A percentile compares a stretch with the other conserved stretches of the same genome.
Evolutionary conservation across 1,139 yeast genomes (phyloP).

Genomic region (Candida pseudoviswanathii): DNA sequence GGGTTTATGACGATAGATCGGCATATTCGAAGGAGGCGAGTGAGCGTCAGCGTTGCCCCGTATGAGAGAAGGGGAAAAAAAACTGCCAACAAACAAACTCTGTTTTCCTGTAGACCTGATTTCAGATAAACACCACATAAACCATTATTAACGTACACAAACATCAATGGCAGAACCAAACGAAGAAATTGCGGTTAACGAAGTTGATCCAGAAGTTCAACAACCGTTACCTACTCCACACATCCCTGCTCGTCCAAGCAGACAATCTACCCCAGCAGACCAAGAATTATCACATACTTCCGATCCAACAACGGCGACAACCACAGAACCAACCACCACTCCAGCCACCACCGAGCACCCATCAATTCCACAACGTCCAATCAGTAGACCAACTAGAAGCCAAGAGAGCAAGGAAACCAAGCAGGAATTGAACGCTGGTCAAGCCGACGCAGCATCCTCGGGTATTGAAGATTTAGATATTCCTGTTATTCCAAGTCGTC

Average conservation of each 20-base stretch:
- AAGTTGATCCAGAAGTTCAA: not conserved
- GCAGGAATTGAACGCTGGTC: not conserved
- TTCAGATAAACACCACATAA: no score
- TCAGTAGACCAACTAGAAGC: not conserved
- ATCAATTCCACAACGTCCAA: slow-evolving; percentile 6
- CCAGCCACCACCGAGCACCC: not conserved
- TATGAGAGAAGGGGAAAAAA: not conserved
- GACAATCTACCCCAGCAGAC: not conserved
- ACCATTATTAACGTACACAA: not conserved
- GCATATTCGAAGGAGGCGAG: not conserved
- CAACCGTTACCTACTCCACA: not conserved
- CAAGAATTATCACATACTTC: not conserved
- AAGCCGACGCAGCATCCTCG: not conserved
- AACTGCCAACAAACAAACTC: not conserved
- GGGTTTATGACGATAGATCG: no score
- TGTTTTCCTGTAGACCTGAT: not conserved
- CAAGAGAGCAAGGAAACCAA: not conserved
- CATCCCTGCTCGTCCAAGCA: slow-evolving; percentile 7
- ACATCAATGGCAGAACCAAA: not conserved
- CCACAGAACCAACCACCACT: not conserved
- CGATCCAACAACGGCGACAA: not conserved
- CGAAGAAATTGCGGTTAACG: not conserved
- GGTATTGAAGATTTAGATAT: slow-evolving; percentile 1
- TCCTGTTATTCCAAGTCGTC: slow-evolving; percentile 4
- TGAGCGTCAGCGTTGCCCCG: not conserved